Evolutionary conservation across 108 stramenopile genomes (phyloP).

Genomic region (Pseudonitzschia pungens): DNA sequence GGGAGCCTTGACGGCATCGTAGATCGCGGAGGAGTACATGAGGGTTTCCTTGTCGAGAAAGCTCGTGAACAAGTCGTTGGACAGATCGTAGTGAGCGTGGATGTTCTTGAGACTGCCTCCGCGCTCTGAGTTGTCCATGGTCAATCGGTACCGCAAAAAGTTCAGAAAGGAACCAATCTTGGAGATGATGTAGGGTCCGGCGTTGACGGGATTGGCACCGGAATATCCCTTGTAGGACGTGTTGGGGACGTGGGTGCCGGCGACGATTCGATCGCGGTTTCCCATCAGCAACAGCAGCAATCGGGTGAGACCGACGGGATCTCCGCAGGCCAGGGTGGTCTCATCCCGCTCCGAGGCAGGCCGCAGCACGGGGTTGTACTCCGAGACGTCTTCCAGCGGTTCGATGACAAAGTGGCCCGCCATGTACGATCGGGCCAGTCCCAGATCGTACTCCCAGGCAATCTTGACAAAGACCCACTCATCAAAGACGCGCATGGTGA

Average conservation of each 20-base stretch:
- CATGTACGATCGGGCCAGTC: constrained; percentile 89
- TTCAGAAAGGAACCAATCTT: constrained; percentile 85
- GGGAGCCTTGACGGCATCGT: constrained; percentile 65
- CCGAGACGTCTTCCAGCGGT: constrained; percentile 45
- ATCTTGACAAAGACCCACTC: constrained; percentile 93
- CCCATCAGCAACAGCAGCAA: constrained; percentile 85
- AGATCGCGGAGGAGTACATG: constrained; percentile 94
- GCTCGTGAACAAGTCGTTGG: constrained; percentile 87
- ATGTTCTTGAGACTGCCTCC: constrained; percentile 88
- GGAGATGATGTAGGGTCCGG: constrained; percentile 67
- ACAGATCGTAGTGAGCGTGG: constrained; percentile 95
- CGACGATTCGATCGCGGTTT: constrained; percentile 67
- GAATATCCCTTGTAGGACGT: constrained; percentile 53
- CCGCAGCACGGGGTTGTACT: constrained; percentile 57
- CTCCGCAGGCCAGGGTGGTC: constrained; percentile 65
- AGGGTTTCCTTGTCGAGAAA: constrained; percentile 88
- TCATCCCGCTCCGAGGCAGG: constrained; percentile 49
- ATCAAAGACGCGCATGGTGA: constrained; percentile 83
- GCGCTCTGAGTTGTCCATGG: constrained; percentile 93
- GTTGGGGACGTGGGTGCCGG: constrained; percentile 33
- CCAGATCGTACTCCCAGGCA: constrained; percentile 90
- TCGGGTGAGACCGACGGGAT: constrained; percentile 76
- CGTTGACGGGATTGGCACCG: constrained; percentile 68
- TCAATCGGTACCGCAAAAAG: constrained; percentile 81
- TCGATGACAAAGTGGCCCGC: constrained; percentile 87